Evolutionary conservation across 495 filamentous ascomycete genomes (phyloP), one percentile per base, ranked within the genome.

Genomic region (Daldinia caldariorum): DNA sequence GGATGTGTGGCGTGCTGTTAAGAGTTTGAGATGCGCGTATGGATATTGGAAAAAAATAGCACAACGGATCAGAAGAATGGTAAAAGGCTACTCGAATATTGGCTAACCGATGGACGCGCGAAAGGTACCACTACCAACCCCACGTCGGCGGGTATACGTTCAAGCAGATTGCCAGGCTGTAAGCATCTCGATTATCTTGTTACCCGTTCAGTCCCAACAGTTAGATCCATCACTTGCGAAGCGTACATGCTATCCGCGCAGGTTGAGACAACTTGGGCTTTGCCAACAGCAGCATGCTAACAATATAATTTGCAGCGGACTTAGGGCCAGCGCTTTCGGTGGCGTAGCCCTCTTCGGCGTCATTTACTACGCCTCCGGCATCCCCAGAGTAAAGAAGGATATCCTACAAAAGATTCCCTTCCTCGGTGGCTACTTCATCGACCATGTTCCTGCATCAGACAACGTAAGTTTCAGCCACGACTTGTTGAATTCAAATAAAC

Each of bases 321-420:
- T 79, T 39, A 83, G 81, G 50, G 70, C 78, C 9, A 83, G 74
- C 54, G 76, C 77, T 12, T 88, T 89, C 74, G 86, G 85, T 59
- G 83, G 79, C 45, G 83, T 85, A 38, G 86, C 83, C 53, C 82
- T 86, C 61, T 81, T 88, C 72, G 80, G 82, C 71, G 83, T 86
- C 61, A 80, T 90, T 69, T 89, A 79, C 81, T 87, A 82, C 76
- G 84, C 87, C 74, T 86, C 86, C 26, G 87, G 86, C 60, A 84
- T 90, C 31, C 88, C 88, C 45, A 72, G 74, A 35, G 80, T 90
- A 63, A 74, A 83, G 72, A 62, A 72, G 18, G 88, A 90, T 67
- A 84, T 90, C 74, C 79, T 86, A n/a, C 74, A 88, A 82, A 86
- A 85, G 73, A 55, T 89, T 12, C 88, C 88, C 35, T 64, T 85